Evolutionary conservation across 2,329 filamentous ascomycete species (phyloP).

Genomic region (Nigrospora osmanthi): DNA sequence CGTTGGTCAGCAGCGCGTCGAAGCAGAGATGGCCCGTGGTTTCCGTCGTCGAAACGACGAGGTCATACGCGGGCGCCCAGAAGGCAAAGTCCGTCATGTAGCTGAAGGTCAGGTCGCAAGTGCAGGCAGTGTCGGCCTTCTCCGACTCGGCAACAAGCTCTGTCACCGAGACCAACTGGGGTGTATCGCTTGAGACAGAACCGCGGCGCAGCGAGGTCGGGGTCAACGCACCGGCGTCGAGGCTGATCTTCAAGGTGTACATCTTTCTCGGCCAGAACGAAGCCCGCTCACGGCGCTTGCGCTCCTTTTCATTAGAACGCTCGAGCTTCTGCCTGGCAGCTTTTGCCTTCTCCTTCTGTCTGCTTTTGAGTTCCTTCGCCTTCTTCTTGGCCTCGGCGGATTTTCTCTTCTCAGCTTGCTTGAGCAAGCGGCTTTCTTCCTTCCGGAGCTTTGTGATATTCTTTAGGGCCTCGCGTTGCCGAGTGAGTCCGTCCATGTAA

Average conservation of each 20-base stretch:
- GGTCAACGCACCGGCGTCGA: slow-evolving; percentile 36
- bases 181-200: slow-evolving; percentile 45
- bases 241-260: slow-evolving; percentile 41
- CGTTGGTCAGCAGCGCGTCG: slow-evolving; percentile 54
- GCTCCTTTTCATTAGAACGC: slow-evolving; percentile 30
- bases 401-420: slow-evolving; percentile 14
- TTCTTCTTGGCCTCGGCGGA: slow-evolving; percentile 8
- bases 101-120: slow-evolving; percentile 43
- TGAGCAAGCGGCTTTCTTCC: slow-evolving; percentile 22
- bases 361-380: slow-evolving; percentile 18
- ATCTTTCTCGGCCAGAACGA: slow-evolving; percentile 42
- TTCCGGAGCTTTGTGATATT: slow-evolving; percentile 22
- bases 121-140: slow-evolving; percentile 6
- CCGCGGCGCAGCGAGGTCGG: slow-evolving; percentile 38
- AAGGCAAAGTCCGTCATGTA: slow-evolving; percentile 51
- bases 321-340: slow-evolving; percentile 26
- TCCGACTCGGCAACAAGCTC: slow-evolving; percentile 8
- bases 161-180: slow-evolving; percentile 27
- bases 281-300: slow-evolving; percentile 33
- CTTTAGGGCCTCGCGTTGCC: slow-evolving; percentile 23
- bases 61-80: slow-evolving; percentile 56
- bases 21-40: slow-evolving; percentile 49
- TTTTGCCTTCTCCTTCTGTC: slow-evolving; percentile 26
- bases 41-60: slow-evolving; percentile 49
- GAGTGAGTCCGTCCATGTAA: slow-evolving; percentile 22